These are phyloP conservation scores for Trypanosoma platydactyli DNA, from an alignment of 208 protist genomes.

Conservation along the genomic window DNA sequence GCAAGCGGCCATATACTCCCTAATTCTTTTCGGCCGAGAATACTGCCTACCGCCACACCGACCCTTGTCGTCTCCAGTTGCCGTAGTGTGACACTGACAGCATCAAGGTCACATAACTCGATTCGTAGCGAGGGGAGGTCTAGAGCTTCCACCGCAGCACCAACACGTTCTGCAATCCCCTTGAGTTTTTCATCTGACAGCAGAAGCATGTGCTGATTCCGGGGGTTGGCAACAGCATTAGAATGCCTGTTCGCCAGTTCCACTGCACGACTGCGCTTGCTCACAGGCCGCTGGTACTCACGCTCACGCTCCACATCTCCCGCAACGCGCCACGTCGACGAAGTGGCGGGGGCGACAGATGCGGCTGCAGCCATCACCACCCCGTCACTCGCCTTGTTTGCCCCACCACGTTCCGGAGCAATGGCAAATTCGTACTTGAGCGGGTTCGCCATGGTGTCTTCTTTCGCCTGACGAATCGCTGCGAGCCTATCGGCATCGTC, in stretches of 20 bases:
- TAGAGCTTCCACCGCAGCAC: slow-evolving; percentile 34
- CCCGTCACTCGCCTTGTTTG: slow-evolving; percentile 5
- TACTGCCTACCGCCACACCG: slow-evolving; percentile 68
- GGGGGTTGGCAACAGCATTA: neutral
- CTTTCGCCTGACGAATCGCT: slow-evolving; percentile 55
- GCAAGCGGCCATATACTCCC: slow-evolving; percentile 66
- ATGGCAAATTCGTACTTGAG: slow-evolving; percentile 40
- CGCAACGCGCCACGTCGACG: slow-evolving; percentile 3
- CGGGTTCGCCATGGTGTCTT: slow-evolving; percentile 68
- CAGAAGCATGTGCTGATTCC: neutral
- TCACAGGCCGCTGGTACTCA: slow-evolving; percentile 18
- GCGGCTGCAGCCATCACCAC: slow-evolving; percentile 3
- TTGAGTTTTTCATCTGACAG: slow-evolving; percentile 37
- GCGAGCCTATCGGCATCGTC: slow-evolving; percentile 51
- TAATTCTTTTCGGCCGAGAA: slow-evolving; percentile 43
- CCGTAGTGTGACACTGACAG: slow-evolving; percentile 45
- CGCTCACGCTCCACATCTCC: slow-evolving; percentile 21
- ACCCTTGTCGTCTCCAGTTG: slow-evolving; percentile 73
- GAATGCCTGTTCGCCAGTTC: slow-evolving; percentile 9
- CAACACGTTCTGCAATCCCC: slow-evolving; percentile 43
- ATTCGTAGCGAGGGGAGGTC: slow-evolving; percentile 45
- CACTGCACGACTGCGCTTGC: slow-evolving; percentile 30
- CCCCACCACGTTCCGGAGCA: neutral
- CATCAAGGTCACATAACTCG: slow-evolving; percentile 56
- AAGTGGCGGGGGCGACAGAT: neutral